Evolutionary conservation across 257 asterid genomes (phyloP).

Genomic region (Fraxinus excelsior): DNA sequence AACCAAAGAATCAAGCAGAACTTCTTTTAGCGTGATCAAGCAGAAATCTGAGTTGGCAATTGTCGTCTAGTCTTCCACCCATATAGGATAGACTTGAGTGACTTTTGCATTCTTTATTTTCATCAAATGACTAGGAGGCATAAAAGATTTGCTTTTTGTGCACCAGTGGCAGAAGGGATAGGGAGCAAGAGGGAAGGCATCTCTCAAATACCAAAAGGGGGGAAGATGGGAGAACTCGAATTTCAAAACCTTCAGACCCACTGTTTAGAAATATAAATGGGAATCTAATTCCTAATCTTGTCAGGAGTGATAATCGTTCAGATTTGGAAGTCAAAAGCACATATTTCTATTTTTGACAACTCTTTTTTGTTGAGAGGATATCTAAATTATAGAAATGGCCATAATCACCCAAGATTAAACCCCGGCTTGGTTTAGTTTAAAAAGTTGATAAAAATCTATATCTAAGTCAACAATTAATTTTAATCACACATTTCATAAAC

Average conservation of each 20-base stretch:
- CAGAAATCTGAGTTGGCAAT: not conserved
- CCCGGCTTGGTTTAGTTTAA: no score
- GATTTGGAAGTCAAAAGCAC: not conserved
- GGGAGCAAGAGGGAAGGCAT: not conserved
- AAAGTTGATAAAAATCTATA: no score
- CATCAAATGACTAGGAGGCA: not conserved
- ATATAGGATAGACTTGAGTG: not conserved
- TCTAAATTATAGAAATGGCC: not conserved
- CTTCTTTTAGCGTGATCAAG: not conserved
- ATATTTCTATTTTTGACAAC: not conserved
- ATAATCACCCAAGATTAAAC: no score
- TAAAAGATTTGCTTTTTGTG: not conserved
- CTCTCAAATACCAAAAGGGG: not conserved
- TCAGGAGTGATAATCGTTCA: not conserved
- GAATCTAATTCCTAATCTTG: not conserved
- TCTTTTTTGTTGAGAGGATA: not conserved
- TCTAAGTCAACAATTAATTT: no score
- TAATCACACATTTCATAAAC: no score
- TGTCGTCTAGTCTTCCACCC: not conserved
- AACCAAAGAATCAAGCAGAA: conserved; percentile 2
- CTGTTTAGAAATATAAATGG: not conserved
- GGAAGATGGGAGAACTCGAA: not conserved
- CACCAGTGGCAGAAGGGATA: not conserved
- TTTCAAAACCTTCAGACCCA: not conserved
- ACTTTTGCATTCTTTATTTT: conserved; percentile 2